Base-by-base conservation (phyloP, 768 basidiomycete species). In the Hortiboletus flavorubellus region DNA sequence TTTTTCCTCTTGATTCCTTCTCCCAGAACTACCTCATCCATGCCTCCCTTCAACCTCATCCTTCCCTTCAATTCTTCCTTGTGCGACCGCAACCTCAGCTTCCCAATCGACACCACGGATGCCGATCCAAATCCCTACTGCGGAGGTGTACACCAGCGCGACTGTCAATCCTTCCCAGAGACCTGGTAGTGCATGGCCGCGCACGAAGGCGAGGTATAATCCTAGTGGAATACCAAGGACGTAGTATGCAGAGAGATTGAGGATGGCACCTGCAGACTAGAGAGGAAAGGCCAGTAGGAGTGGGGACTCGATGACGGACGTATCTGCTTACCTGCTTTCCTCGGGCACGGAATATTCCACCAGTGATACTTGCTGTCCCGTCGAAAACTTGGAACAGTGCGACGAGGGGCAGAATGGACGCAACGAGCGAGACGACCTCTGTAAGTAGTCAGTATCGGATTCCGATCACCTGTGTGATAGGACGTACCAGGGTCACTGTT, bases 351-450 rank as follows among this genome's bases (percentile, higher is more conserved):
- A 98, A 77, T 56, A 97, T 82, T 3, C 94, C 94, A 8, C 78
- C 80, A 0, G 83, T 78, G 6, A 93, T 81, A 0, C 80, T 85
- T 3, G 79, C 68, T 11, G 84, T 76, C 1, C 87, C 91, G 62
- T 99, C 96, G 54, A 94, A 88, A 4, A 96, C 83, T 70, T 97
- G 89, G 76, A 86, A 89, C 29, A 89, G 74, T 8, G 86, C 83
- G 5, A 96, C 84, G 8, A 90, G 75, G 0, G 91, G 90, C 14
- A 94, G 67, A 51, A 93, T 85, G 3, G 76, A 71, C 0, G 90
- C 85, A 12, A 91, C 69, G 15, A 71, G 62, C 4, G 54, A 59
- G 35, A 60, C 55, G 14, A 84, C 82, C 69, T 81, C 85, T 74
- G 68, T 5, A 26, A 26, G 26, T 26, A 53, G 54, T 46, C 40